These are phyloP conservation scores for Boletus calvinii DNA, from an alignment of 1,284 basidiomycete species.

Conservation along the genomic window DNA sequence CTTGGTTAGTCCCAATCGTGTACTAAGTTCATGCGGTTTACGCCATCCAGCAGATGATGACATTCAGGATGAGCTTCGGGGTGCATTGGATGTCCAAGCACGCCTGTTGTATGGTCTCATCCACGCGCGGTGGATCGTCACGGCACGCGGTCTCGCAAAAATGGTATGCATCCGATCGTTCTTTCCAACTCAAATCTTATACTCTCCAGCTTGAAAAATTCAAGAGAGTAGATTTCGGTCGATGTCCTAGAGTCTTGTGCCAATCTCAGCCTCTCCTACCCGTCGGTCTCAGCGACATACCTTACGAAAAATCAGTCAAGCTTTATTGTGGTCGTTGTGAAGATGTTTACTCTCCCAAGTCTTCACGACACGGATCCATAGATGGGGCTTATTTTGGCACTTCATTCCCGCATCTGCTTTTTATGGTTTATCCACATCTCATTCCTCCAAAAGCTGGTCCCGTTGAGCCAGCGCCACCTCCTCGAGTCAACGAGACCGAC, in stretches of 20 bases:
- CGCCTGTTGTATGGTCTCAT: constrained; percentile 93
- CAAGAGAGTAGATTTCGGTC: constrained; percentile 94
- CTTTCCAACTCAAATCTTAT: constrained; percentile 7
- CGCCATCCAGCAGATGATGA: constrained; percentile 62
- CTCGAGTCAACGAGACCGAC: constrained; percentile 34
- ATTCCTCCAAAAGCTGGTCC: constrained; percentile 81
- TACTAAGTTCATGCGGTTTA: background rate
- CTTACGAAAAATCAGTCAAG: constrained; percentile 96
- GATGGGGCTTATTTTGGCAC: constrained; percentile 97
- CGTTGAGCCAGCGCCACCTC: constrained; percentile 43
- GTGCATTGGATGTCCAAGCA: constrained; percentile 88
- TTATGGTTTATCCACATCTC: constrained; percentile 91
- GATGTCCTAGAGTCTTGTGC: constrained; percentile 93
- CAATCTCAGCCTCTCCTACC: constrained; percentile 90
- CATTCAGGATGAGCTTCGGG: constrained; percentile 73
- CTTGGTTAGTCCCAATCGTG: constrained; percentile 57
- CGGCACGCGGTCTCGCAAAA: constrained; percentile 87
- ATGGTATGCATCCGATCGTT: constrained; percentile 64
- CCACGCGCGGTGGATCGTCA: constrained; percentile 96
- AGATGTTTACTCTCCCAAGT: constrained; percentile 95
- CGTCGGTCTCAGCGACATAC: constrained; percentile 91
- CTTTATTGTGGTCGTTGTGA: constrained; percentile 96
- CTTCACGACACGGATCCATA: constrained; percentile 90
- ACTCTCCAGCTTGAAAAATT: constrained; percentile 84
- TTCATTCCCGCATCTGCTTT: constrained; percentile 93